Conservation (phyloP, 1,284 basidiomycete genomes). For the Exobasidium cylindrosporum region DNA sequence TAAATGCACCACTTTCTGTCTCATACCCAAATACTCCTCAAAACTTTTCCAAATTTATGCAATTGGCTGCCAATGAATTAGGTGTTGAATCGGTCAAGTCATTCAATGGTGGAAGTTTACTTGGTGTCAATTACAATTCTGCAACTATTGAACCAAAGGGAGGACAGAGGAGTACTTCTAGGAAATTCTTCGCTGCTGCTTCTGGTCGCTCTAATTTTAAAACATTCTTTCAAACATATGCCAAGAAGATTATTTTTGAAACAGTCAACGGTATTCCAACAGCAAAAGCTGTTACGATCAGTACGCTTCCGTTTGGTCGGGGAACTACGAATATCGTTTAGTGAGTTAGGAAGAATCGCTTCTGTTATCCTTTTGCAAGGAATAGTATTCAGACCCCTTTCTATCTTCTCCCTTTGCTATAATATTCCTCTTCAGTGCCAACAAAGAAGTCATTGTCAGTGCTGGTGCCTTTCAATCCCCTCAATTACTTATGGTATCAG, state of each 20-base stretch:
- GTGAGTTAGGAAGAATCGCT: no score
- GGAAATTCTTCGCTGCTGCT: conserved; percentile 30
- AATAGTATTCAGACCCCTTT: no score
- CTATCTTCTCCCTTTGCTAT: no score
- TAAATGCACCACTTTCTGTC: conserved; percentile 24
- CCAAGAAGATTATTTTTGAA: conserved; percentile 47
- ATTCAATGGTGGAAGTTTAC: conserved; percentile 41
- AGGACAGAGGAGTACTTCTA: conserved; percentile 31
- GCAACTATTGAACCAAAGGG: conserved; percentile 25
- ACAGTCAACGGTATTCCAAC: conserved; percentile 50
- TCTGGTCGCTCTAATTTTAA: conserved; percentile 38
- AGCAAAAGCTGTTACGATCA: conserved; percentile 32
- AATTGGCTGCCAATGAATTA: conserved; percentile 28
- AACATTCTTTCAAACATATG: conserved; percentile 38
- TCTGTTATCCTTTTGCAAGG: no score
- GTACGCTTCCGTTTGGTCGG: not conserved
- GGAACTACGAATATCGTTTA: conserved; percentile 17
- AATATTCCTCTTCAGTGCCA: no score
- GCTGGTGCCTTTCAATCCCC: conserved; percentile 50
- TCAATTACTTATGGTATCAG: conserved; percentile 47
- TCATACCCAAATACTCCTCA: conserved; percentile 38
- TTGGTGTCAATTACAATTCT: conserved; percentile 48
- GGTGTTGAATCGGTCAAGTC: conserved; percentile 32
- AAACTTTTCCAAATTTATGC: conserved; percentile 31
- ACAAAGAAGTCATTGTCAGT: conserved; percentile 46